A percentile compares a stretch with the other conserved stretches of the same genome.
Evolutionary conservation across 805 yeast species (phyloP).

Genomic region (Yamadazyma sp.): DNA sequence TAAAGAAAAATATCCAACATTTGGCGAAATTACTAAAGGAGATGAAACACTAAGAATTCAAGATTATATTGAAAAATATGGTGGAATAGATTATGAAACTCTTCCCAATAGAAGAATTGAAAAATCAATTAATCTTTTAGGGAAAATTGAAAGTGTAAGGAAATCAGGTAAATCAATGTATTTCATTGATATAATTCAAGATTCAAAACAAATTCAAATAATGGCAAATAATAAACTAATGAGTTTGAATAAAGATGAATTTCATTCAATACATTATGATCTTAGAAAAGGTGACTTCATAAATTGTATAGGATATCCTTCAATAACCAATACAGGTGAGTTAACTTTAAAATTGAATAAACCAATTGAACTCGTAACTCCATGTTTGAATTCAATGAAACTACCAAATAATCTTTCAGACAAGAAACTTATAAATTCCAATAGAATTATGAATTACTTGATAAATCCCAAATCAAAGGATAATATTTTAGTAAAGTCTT

Average conservation of each 20-base stretch:
- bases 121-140: conserved; percentile 33
- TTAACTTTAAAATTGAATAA: conserved; percentile 59
- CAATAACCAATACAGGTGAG: conserved; percentile 75
- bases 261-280: conserved; percentile 34
- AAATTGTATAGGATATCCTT: conserved; percentile 65
- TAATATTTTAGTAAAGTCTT: conserved; percentile 48
- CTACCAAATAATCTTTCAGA: conserved; percentile 62
- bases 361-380: conserved; percentile 56
- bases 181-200: conserved; percentile 69
- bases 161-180: conserved; percentile 65
- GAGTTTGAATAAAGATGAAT: conserved; percentile 40
- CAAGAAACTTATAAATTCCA: conserved; percentile 53
- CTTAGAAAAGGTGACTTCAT: conserved; percentile 74
- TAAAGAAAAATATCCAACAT: no score
- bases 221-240: conserved; percentile 54
- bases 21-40: no score
- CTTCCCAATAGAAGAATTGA: conserved; percentile 7
- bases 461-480: conserved; percentile 52
- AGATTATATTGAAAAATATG: conserved; percentile 6
- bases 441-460: conserved; percentile 72
- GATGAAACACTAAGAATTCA: conserved; percentile 7
- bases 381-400: conserved; percentile 47
- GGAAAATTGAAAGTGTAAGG: conserved; percentile 57
- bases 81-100: conserved; percentile 2
- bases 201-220: conserved; percentile 54